Base-by-base conservation (phyloP, 2,329 filamentous ascomycete species). In the Colletotrichum australisinense region DNA sequence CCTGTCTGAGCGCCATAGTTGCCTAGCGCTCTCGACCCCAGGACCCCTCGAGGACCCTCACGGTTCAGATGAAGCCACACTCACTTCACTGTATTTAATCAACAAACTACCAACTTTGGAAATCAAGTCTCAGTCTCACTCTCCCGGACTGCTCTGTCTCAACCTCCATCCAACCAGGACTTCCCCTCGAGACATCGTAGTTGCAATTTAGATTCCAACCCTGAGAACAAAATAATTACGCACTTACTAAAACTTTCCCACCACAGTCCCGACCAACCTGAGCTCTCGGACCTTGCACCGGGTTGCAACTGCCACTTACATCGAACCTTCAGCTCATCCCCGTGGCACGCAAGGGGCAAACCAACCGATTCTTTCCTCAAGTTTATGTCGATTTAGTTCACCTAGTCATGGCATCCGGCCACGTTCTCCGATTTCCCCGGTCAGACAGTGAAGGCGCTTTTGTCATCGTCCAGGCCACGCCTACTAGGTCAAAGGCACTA, bases 401-500 rank as follows among this genome's bases (percentile, higher is more conserved):
- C 19, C 19, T n/a, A 49, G 63, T 42, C 52, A 75, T 75, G 73
- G 67, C 67, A 55, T 58, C 71, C 52, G 71, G 32, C 11, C 57
- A 67, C 65, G 85, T 94, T 72, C 82, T 94, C 67, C 88, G 89
- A 74, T 84, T 94, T 75, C 84, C 87, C 72, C 87, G 91, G 76
- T 88, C 87, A 55, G 88, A 88, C 70, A 82, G 84, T 69, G 83
- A 87, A 58, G 83, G 85, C 59, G 82, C 85, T 19, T 91, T 88
- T 75, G 86, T 94, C 35, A 85, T 95, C 26, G 79, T 93, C 22
- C 87, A 93, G 77, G 88, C 91, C 69, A 84, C 85, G 2, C 83
- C 88, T 26, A 86, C 81, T 68, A 85, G 84, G 49, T 82, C 84
- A 46, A 74, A 85, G 70, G 86, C 87, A 1, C 83, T 95, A 35